A percentile compares a stretch with the other conserved stretches of the same genome.
phyloP scores from a whole-genome alignment of 371 early-diverging fungal genomes.

The Mucor mucedo region DNA sequence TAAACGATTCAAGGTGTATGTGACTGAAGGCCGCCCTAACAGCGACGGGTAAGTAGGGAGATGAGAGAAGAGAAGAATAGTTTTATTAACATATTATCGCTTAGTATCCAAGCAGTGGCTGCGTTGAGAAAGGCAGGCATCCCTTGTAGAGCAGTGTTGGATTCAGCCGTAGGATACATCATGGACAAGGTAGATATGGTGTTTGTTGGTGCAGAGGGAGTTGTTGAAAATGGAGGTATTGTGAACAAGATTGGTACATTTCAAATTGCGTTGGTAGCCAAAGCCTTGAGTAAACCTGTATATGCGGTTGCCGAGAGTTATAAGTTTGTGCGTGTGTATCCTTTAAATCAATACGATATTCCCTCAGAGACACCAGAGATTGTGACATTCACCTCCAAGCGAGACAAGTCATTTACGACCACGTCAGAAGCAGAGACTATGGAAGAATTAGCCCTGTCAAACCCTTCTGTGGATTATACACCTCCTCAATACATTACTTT shows the following conservation, averaged over 20 bases:
- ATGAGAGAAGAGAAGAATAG: background rate
- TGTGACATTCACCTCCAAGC: conserved; percentile 61
- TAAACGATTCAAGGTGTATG: conserved; percentile 87
- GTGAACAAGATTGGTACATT: conserved; percentile 95
- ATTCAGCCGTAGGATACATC: conserved; percentile 92
- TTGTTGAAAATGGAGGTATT: conserved; percentile 96
- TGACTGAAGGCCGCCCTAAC: conserved; percentile 85
- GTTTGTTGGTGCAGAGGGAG: conserved; percentile 97
- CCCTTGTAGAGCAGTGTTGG: conserved; percentile 87
- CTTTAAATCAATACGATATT: conserved; percentile 86
- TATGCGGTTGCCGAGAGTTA: conserved; percentile 96
- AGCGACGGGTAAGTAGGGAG: conserved; percentile 67
- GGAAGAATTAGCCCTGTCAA: conserved; percentile 57
- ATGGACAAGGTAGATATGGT: conserved; percentile 95
- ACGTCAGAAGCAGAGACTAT: conserved; percentile 40
- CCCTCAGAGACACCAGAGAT: conserved; percentile 72
- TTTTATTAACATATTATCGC: background rate
- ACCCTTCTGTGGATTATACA: conserved; percentile 94
- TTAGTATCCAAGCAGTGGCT: conserved; percentile 74
- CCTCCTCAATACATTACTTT: conserved; percentile 92
- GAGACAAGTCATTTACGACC: conserved; percentile 38
- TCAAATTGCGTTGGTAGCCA: conserved; percentile 93
- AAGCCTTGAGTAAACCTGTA: conserved; percentile 91
- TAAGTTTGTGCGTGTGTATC: conserved; percentile 93
- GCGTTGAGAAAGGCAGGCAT: conserved; percentile 80